Percentiles rank a stretch among this genome's conserved stretches.
phyloP scores from a whole-genome alignment of 495 filamentous ascomycete genomes.

The Pyrenula massariospora region DNA sequence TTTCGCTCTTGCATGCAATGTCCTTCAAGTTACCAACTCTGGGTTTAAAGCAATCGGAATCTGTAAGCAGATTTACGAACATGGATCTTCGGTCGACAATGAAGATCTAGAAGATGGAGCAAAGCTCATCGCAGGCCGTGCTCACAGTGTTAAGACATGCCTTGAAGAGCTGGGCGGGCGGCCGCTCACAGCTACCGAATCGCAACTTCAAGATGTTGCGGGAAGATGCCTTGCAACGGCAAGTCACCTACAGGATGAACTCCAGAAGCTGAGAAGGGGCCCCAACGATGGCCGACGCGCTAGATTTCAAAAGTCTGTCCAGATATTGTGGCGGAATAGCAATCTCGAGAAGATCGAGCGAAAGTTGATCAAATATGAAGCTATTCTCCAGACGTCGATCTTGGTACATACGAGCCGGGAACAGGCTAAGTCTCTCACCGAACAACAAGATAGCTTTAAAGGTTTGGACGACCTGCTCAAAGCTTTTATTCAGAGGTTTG shows the following conservation, averaged over 20 bases:
- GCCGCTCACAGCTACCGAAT: background rate
- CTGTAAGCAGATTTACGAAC: slow-evolving; percentile 3
- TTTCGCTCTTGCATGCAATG: slow-evolving; percentile 16
- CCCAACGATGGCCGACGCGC: background rate
- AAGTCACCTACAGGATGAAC: slow-evolving; percentile 1
- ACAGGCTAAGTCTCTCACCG: background rate
- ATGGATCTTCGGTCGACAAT: slow-evolving; percentile 1
- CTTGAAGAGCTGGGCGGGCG: background rate
- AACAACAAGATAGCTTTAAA: background rate
- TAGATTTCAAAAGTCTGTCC: background rate
- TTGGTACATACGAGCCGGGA: background rate
- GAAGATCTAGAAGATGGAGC: background rate
- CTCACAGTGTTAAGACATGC: background rate
- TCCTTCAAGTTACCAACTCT: slow-evolving; percentile 16
- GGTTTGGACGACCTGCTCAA: background rate
- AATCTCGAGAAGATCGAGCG: background rate
- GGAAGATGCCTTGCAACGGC: slow-evolving; percentile 1
- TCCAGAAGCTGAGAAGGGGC: background rate
- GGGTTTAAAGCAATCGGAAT: slow-evolving; percentile 4
- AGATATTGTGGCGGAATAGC: background rate
- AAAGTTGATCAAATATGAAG: background rate
- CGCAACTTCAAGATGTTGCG: background rate
- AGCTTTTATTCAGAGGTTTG: background rate
- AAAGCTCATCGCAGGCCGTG: background rate
- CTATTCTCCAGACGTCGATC: background rate